A percentile compares a stretch with the other conserved stretches of the same genome.
These are phyloP conservation scores for Podospora australis DNA, from an alignment of 495 filamentous ascomycete species.

Conservation along the genomic window DNA sequence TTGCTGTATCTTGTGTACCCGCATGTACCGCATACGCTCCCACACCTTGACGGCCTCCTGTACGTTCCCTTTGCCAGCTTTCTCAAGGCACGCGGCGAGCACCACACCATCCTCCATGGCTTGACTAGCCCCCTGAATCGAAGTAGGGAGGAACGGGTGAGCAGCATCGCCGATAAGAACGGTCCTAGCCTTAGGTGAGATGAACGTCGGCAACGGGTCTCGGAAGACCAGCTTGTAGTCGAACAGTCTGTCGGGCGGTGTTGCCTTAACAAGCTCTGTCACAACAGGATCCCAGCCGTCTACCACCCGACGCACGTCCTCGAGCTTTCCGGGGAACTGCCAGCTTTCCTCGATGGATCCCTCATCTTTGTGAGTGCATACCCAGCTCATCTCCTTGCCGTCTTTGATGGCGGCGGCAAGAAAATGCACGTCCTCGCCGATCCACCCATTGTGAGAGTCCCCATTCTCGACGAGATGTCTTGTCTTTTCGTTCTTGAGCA, in stretches of 20 bases:
- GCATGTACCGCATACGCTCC: conserved; percentile 46
- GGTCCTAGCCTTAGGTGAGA: conserved; percentile 55
- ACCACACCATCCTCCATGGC: conserved; percentile 68
- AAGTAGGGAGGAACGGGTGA: conserved; percentile 68
- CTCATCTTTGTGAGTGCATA: conserved; percentile 54
- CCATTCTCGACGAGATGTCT: conserved; percentile 54
- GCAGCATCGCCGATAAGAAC: conserved; percentile 63
- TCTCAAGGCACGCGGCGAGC: conserved; percentile 54
- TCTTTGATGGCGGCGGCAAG: conserved; percentile 55
- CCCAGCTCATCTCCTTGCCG: conserved; percentile 62
- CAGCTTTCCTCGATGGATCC: conserved; percentile 52
- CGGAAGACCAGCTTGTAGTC: conserved; percentile 70
- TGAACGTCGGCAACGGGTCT: conserved; percentile 61
- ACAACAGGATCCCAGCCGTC: conserved; percentile 62
- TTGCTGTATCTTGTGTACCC: conserved; percentile 51
- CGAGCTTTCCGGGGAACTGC: conserved; percentile 54
- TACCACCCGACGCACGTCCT: conserved; percentile 50
- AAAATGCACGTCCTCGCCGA: conserved; percentile 59
- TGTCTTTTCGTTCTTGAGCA: conserved; percentile 55
- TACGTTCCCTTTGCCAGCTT: conserved; percentile 27
- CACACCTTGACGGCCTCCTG: conserved; percentile 40
- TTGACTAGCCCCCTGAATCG: conserved; percentile 61
- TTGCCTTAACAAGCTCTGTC: conserved; percentile 51
- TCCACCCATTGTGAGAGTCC: conserved; percentile 54
- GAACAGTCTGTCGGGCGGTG: conserved; percentile 51